A percentile compares a stretch with the other conserved stretches of the same genome.
These are phyloP conservation scores for Globisporangium emineosum DNA, from an alignment of 352 stramenopile species.

Conservation along the genomic window DNA sequence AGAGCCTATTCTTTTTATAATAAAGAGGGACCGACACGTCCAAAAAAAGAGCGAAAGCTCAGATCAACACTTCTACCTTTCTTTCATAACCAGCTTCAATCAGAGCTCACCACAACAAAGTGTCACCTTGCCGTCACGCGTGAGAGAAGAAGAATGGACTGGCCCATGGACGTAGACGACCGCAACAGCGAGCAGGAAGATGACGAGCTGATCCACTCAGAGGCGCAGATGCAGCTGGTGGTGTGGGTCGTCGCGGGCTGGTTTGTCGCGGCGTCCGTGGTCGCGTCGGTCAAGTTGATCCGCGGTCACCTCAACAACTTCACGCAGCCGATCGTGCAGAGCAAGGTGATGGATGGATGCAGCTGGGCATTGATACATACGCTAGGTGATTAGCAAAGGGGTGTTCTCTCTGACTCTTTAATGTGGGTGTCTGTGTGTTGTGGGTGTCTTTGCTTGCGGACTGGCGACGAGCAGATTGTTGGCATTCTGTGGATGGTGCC, in stretches of 20 bases:
- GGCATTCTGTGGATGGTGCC: conserved; percentile 98
- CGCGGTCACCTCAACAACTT: conserved; percentile 90
- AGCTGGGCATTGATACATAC: not conserved
- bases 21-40: too few species aligned
- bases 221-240: conserved; percentile 60
- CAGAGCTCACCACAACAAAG: too few species aligned
- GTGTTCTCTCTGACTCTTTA: not conserved
- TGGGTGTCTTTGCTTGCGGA: conserved; percentile 22
- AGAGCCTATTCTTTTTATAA: too few species aligned
- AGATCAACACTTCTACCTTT: too few species aligned
- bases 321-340: conserved; percentile 91
- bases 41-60: too few species aligned
- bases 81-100: too few species aligned
- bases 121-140: too few species aligned
- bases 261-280: conserved; percentile 85
- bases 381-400: not conserved
- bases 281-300: conserved; percentile 91
- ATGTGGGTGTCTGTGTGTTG: not conserved
- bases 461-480: conserved; percentile 82
- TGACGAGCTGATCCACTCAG: conserved; percentile 25
- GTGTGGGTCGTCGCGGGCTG: conserved; percentile 87
- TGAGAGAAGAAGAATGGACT: conserved; percentile 5
- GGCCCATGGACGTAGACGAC: conserved; percentile 4
- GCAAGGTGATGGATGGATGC: conserved; percentile 83
- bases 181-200: conserved; percentile 9